Evolutionary conservation across 163 green algal genomes (phyloP).

Genomic region (Scenedesmus sp.): DNA sequence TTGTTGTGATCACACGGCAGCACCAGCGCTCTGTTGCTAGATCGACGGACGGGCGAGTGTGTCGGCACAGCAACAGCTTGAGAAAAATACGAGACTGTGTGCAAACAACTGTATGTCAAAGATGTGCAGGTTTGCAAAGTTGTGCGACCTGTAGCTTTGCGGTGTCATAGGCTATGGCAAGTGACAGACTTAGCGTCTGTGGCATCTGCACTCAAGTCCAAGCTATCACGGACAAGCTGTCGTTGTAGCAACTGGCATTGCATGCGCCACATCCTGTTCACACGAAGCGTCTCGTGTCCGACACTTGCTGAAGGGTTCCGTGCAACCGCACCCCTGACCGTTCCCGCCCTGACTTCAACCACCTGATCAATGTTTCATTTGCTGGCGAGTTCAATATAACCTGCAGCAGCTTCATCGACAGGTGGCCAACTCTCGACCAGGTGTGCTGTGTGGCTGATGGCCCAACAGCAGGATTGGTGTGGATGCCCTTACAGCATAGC

Average conservation of each 20-base stretch:
- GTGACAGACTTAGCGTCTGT: not conserved
- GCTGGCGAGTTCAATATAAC: not conserved
- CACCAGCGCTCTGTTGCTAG: not conserved
- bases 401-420: not conserved
- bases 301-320: not conserved
- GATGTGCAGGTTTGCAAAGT: too few species aligned
- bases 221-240: not conserved
- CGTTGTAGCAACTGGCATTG: not conserved
- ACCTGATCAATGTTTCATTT: not conserved
- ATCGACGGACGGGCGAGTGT: not conserved
- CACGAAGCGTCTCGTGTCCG: not conserved
- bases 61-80: not conserved
- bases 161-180: not conserved
- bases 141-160: not conserved
- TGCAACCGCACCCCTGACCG: not conserved
- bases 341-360: not conserved
- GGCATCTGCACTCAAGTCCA: not conserved
- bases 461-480: not conserved
- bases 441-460: conserved; percentile 1
- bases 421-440: not conserved
- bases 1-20: not conserved
- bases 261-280: not conserved
- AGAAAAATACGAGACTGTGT: too few species aligned
- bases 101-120: too few species aligned
- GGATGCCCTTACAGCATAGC: not conserved